Conservation (phyloP, 2,329 filamentous ascomycete species). For the Aspergillus sclerotialis region DNA sequence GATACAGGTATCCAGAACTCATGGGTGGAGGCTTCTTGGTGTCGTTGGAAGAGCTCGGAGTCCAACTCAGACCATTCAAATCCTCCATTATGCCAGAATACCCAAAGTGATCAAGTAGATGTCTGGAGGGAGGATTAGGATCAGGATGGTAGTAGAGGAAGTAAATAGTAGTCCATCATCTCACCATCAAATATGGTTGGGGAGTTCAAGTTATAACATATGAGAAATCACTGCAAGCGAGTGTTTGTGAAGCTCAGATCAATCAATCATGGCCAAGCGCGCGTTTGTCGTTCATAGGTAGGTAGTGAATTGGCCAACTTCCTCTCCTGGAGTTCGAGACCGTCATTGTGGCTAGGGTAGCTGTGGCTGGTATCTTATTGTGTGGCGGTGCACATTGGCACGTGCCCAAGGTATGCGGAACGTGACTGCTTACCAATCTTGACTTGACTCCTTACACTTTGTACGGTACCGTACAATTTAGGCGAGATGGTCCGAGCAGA, state of each 20-base stretch:
- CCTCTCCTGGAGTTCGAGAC: constrained; percentile 6
- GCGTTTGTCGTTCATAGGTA: too few species aligned
- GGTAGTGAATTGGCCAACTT: not conserved
- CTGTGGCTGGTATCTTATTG: not conserved
- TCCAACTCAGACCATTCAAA: constrained; percentile 41
- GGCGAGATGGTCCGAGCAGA: too few species aligned
- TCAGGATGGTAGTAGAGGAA: constrained; percentile 8
- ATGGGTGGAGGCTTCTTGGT: constrained; percentile 32
- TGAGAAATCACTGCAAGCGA: too few species aligned
- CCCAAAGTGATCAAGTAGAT: constrained; percentile 7
- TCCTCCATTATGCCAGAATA: constrained; percentile 36
- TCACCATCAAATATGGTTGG: constrained; percentile 10
- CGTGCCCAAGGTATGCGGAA: not conserved
- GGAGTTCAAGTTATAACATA: too few species aligned
- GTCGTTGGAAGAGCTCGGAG: constrained; percentile 24
- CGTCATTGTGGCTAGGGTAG: constrained; percentile 9
- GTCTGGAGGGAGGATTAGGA: constrained; percentile 18
- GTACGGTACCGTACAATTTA: too few species aligned
- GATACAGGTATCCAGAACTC: constrained; percentile 27
- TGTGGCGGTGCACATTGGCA: not conserved
- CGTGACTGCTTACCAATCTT: too few species aligned
- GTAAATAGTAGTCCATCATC: constrained; percentile 9
- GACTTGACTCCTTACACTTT: too few species aligned
- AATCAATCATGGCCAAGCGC: too few species aligned
- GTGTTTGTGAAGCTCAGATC: too few species aligned